Evolutionary conservation across 1,284 basidiomycete species (phyloP).

Genomic region (Phellopilus nigrolimitatus): DNA sequence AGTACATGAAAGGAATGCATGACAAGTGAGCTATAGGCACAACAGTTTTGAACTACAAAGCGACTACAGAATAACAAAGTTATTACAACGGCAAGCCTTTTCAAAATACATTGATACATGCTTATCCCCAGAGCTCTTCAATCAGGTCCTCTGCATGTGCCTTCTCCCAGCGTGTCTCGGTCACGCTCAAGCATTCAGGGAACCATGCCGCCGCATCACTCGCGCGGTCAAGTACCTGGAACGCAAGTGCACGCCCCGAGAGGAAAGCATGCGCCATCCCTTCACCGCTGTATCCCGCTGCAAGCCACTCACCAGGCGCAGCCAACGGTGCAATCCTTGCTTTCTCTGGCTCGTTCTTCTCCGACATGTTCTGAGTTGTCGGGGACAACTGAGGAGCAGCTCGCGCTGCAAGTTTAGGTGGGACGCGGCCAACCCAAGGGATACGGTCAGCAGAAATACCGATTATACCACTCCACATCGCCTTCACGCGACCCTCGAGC

Average conservation of each 20-base stretch:
- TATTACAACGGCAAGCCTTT: background rate
- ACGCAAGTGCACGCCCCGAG: slow-evolving; percentile 50
- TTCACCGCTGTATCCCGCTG: slow-evolving; percentile 59
- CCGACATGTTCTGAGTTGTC: slow-evolving; percentile 20
- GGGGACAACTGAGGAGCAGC: slow-evolving; percentile 21
- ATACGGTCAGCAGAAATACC: slow-evolving; percentile 46
- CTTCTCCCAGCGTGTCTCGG: slow-evolving; percentile 43
- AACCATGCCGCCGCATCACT: slow-evolving; percentile 39
- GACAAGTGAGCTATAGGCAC: too few relatives aligned
- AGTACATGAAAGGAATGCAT: too few relatives aligned
- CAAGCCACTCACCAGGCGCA: slow-evolving; percentile 44
- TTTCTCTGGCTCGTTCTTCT: background rate
- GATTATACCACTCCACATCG: slow-evolving; percentile 57
- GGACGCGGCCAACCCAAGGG: slow-evolving; percentile 56
- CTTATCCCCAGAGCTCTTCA: slow-evolving; percentile 19
- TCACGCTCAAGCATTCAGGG: slow-evolving; percentile 48
- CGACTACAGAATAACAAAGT: too few relatives aligned
- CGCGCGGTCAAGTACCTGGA: slow-evolving; percentile 45
- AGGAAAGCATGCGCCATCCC: slow-evolving; percentile 67
- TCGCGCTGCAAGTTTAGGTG: slow-evolving; percentile 33
- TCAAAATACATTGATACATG: background rate
- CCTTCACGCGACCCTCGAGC: slow-evolving; percentile 39
- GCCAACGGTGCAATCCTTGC: background rate
- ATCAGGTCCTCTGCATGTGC: slow-evolving; percentile 33
- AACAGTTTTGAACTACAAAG: too few relatives aligned